Evolutionary conservation across 2,329 filamentous ascomycete species (phyloP).

Genomic region (Emergomyces pasteurianus): DNA sequence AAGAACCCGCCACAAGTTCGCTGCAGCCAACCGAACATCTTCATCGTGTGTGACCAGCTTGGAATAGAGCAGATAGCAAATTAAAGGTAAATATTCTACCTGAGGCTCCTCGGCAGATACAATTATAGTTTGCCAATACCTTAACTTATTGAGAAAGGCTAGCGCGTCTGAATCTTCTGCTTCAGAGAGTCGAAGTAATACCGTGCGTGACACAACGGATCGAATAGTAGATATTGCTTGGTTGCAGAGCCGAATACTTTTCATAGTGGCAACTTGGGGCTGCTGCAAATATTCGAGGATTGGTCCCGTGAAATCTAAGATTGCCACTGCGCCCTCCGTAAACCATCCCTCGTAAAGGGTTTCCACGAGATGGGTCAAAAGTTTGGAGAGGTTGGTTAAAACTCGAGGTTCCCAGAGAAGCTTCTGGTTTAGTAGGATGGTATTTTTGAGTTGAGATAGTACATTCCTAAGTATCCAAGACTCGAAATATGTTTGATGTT

Average conservation of each 20-base stretch:
- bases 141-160: slow-evolving; percentile 68
- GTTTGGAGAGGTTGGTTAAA: slow-evolving; percentile 73
- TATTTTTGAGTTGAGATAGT: slow-evolving; percentile 56
- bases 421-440: slow-evolving; percentile 59
- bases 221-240: slow-evolving; percentile 69
- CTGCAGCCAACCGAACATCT: slow-evolving; percentile 60
- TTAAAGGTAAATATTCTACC: slow-evolving; percentile 67
- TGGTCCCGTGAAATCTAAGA: slow-evolving; percentile 76
- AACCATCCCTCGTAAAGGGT: slow-evolving; percentile 96
- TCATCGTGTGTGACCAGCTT: slow-evolving; percentile 64
- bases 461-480: slow-evolving; percentile 73
- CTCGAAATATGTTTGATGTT: slow-evolving; percentile 91
- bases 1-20: slow-evolving; percentile 80
- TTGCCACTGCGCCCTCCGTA: slow-evolving; percentile 68
- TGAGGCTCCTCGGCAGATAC: slow-evolving; percentile 66
- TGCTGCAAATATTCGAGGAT: slow-evolving; percentile 81
- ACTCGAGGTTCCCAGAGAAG: slow-evolving; percentile 68
- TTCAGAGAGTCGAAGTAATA: slow-evolving; percentile 72
- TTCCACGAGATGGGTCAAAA: slow-evolving; percentile 71
- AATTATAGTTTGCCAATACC: slow-evolving; percentile 92
- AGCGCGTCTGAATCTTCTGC: slow-evolving; percentile 60
- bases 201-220: slow-evolving; percentile 63
- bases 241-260: slow-evolving; percentile 82
- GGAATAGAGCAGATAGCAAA: slow-evolving; percentile 87
- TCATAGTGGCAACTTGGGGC: slow-evolving; percentile 66